phyloP scores from a whole-genome alignment of 345 rosid species.

The Populus pruinosa region DNA sequence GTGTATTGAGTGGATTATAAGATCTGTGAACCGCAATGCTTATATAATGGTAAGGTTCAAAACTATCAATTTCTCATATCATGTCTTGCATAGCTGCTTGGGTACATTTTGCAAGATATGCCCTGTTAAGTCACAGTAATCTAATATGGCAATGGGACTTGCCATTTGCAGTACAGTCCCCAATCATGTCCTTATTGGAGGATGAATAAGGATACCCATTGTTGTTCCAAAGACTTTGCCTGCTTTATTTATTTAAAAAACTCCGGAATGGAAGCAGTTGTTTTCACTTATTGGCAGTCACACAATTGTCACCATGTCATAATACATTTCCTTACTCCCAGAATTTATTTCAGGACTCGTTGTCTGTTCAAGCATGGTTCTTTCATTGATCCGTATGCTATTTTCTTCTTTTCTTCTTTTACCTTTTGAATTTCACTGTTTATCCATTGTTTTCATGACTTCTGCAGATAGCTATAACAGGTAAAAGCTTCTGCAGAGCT shows the following conservation, averaged over 20 bases:
- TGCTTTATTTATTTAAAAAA: no score
- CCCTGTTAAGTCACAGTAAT: no score
- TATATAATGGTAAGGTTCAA: constrained; percentile 75
- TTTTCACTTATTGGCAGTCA: background rate
- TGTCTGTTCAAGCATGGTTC: background rate
- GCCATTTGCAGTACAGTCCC: background rate
- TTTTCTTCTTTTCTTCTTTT: background rate
- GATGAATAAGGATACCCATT: background rate
- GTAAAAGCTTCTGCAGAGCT: constrained; percentile 84
- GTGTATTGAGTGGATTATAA: constrained; percentile 74
- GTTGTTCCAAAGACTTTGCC: no score
- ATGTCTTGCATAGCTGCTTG: background rate
- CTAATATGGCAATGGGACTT: background rate
- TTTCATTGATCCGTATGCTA: background rate
- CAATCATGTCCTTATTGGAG: no score
- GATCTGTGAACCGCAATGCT: constrained; percentile 88
- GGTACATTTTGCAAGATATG: no score
- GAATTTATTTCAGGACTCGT: background rate
- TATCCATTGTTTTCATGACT: background rate
- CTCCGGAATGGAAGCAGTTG: background rate
- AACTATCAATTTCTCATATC: background rate
- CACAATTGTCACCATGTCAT: background rate
- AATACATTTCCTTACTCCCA: background rate
- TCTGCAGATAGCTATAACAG: constrained; percentile 83
- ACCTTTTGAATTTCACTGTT: background rate